Conservation (phyloP, 208 protist genomes). For the Leishmania gerbilli region DNA sequence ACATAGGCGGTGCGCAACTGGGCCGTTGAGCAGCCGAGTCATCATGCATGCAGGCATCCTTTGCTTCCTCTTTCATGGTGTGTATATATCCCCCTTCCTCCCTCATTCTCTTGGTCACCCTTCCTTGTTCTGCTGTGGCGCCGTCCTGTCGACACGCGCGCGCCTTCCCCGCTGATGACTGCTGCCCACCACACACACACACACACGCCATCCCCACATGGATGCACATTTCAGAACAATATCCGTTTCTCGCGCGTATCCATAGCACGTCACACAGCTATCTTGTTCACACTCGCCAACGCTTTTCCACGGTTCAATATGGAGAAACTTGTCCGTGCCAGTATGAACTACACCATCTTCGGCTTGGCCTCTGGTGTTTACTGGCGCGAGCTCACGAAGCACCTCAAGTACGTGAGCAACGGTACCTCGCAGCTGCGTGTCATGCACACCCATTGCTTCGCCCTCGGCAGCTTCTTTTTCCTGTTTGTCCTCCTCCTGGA, state of each 20-base stretch:
- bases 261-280: neutral
- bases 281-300: neutral
- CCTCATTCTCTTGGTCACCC: neutral
- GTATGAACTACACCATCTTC: conserved; percentile 50
- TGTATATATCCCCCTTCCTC: neutral
- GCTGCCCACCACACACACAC: neutral
- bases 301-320: conserved; percentile 20
- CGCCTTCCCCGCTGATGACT: neutral
- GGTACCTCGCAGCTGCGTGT: conserved; percentile 55
- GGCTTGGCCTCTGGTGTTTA: conserved; percentile 52
- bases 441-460: conserved; percentile 68
- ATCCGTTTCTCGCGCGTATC: neutral
- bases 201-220: neutral
- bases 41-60: neutral
- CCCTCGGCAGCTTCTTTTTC: conserved; percentile 63
- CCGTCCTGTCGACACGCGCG: neutral
- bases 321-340: conserved; percentile 52
- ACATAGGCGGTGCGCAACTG: conserved; percentile 2
- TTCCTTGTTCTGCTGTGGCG: neutral
- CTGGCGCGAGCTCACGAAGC: conserved; percentile 56
- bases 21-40: neutral
- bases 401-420: conserved; percentile 33
- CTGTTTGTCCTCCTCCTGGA: conserved; percentile 60
- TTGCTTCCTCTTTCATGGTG: neutral
- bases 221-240: neutral